Conservation (phyloP, 176 grass and related monocot genomes). For the Rhynchospora tenuis region DNA sequence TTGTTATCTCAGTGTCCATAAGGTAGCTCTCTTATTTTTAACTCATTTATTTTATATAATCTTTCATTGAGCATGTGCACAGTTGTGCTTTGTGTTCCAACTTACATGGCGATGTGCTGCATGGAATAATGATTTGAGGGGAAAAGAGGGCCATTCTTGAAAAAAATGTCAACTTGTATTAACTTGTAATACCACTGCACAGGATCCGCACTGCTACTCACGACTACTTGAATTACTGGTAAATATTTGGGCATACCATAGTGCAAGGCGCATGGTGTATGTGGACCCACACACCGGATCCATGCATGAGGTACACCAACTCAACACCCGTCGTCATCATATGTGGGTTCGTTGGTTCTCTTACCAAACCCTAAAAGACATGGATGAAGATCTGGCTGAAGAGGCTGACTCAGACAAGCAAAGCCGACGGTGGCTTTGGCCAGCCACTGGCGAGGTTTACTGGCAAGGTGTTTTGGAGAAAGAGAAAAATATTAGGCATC, state of each 20-base stretch:
- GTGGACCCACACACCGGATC: conserved; percentile 72
- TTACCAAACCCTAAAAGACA: conserved; percentile 62
- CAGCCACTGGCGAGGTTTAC: conserved; percentile 69
- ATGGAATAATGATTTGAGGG: too few relatives aligned
- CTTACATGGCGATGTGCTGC: too few relatives aligned
- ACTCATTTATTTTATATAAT: conserved; percentile 10
- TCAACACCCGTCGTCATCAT: conserved; percentile 48
- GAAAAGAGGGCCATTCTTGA: background rate
- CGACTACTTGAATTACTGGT: conserved; percentile 76
- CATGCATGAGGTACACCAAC: conserved; percentile 82
- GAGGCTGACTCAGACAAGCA: conserved; percentile 61
- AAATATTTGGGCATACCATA: conserved; percentile 95
- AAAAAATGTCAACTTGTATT: background rate
- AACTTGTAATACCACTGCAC: conserved; percentile 27
- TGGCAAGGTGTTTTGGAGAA: conserved; percentile 95
- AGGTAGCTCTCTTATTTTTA: conserved; percentile 32
- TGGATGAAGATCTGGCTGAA: conserved; percentile 96
- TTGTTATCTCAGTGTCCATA: conserved; percentile 67
- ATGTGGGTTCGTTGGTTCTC: conserved; percentile 83
- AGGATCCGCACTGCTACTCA: conserved; percentile 91
- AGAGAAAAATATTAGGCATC: conserved; percentile 73
- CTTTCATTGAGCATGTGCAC: background rate
- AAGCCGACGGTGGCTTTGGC: conserved; percentile 73
- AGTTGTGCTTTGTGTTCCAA: background rate
- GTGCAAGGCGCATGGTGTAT: conserved; percentile 73